These are phyloP conservation scores for Leccinum fibrillosum DNA, from an alignment of 768 basidiomycete species.

Conservation along the genomic window DNA sequence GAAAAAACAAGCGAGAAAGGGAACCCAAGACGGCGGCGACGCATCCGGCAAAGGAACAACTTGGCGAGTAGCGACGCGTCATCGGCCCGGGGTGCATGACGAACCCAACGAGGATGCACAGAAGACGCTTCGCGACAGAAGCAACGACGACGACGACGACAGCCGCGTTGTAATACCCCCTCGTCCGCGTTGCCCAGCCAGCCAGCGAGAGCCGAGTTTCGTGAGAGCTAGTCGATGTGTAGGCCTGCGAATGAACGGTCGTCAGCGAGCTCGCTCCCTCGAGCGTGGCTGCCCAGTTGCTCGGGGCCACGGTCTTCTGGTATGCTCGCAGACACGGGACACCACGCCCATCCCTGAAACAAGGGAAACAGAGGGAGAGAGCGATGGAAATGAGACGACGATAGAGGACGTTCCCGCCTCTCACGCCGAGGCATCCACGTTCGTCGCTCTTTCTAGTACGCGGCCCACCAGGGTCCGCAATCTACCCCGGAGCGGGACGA, in stretches of 20 bases:
- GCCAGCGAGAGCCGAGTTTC: not conserved
- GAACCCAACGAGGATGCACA: not conserved
- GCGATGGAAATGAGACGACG: not conserved
- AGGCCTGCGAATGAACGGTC: not conserved
- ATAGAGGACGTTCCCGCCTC: not conserved
- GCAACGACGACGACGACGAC: not conserved
- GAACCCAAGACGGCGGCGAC: not conserved
- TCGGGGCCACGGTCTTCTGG: slow-evolving; percentile 10
- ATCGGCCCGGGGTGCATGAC: not conserved
- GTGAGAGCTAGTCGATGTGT: slow-evolving; percentile 10
- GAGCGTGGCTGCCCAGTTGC: not conserved
- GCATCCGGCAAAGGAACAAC: not conserved
- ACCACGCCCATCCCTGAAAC: not conserved
- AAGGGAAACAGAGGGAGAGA: not conserved
- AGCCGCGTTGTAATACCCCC: not conserved
- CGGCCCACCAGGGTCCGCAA: slow-evolving; percentile 11
- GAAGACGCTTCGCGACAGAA: not conserved
- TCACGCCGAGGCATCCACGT: slow-evolving; percentile 13
- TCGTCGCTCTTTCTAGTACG: not conserved
- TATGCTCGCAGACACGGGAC: not conserved
- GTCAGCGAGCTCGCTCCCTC: not conserved
- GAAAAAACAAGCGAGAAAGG: not conserved
- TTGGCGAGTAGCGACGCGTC: not conserved
- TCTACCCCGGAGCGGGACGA: slow-evolving; percentile 3
- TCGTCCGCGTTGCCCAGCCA: not conserved